A percentile compares a stretch with the other conserved stretches of the same genome.
These are phyloP conservation scores for Physcomitrium patens DNA, from an alignment of 225 moss, liverwort and hornwort species.

Conservation along the genomic window DNA sequence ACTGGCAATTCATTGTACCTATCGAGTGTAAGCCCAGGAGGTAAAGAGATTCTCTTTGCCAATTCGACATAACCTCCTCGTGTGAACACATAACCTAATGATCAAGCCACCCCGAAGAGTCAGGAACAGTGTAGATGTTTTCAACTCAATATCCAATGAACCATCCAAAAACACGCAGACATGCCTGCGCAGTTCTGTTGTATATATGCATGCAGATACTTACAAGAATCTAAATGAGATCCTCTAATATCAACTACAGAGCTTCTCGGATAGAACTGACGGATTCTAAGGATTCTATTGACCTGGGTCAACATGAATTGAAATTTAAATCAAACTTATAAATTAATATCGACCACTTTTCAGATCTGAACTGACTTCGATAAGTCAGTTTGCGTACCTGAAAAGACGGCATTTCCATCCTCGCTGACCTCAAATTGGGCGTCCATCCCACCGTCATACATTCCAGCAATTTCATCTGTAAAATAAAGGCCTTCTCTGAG, in stretches of 20 bases:
- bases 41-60: conserved; percentile 60
- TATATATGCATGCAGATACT: neutral
- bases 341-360: neutral
- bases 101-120: conserved; percentile 2
- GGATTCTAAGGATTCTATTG: no score
- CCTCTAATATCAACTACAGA: no score
- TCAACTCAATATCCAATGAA: neutral
- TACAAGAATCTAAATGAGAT: no score
- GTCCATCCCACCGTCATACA: conserved; percentile 98
- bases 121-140: neutral
- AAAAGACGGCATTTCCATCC: conserved; percentile 80
- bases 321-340: no score
- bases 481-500: conserved; percentile 95
- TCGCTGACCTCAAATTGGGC: conserved; percentile 91
- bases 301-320: no score
- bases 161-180: neutral
- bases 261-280: no score
- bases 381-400: conserved; percentile 44
- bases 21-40: conserved; percentile 81
- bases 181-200: neutral
- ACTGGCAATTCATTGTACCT: conserved; percentile 45
- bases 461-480: conserved; percentile 81
- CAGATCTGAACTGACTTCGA: neutral
- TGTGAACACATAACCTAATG: conserved; percentile 77
- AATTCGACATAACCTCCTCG: conserved; percentile 90